Evolutionary conservation across 139 green algal genomes (phyloP).

Genomic region (Haematococcus lacustris): DNA sequence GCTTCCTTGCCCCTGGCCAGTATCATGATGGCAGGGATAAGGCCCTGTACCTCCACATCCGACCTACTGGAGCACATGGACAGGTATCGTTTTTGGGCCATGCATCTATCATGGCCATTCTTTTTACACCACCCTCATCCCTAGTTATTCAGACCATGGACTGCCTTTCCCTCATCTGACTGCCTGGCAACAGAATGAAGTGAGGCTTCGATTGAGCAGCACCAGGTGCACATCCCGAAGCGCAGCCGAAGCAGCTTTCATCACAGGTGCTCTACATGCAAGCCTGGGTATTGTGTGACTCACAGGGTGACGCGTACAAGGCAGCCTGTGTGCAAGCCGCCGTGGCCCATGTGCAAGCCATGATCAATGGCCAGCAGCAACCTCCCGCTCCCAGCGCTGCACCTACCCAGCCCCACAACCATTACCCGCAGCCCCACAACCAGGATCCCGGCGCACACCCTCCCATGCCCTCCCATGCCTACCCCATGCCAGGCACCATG

Average conservation of each 20-base stretch:
- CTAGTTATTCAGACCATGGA: not conserved
- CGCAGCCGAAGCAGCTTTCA: not conserved
- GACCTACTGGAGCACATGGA: not conserved
- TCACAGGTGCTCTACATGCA: not conserved
- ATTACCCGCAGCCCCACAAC: not conserved
- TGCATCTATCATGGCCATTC: too few relatives aligned
- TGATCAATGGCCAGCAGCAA: not conserved
- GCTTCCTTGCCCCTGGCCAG: too few relatives aligned
- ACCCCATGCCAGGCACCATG: not conserved
- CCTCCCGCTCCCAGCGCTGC: not conserved
- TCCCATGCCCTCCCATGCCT: not conserved
- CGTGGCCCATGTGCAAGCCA: not conserved
- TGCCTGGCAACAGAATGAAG: not conserved
- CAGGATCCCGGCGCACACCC: not conserved
- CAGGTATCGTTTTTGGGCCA: not conserved
- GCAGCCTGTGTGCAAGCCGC: not conserved
- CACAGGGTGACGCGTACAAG: constrained; percentile 3
- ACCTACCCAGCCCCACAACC: not conserved
- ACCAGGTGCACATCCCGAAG: not conserved
- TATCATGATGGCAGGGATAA: constrained; percentile 26
- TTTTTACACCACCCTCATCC: not conserved
- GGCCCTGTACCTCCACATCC: constrained; percentile 30
- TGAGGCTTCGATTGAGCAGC: not conserved
- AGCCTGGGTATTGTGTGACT: not conserved
- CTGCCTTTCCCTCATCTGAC: not conserved